A percentile compares a stretch with the other conserved stretches of the same genome.
phyloP scores from a whole-genome alignment of 371 early-diverging fungal genomes.

The Blastocladiella emersonii region DNA sequence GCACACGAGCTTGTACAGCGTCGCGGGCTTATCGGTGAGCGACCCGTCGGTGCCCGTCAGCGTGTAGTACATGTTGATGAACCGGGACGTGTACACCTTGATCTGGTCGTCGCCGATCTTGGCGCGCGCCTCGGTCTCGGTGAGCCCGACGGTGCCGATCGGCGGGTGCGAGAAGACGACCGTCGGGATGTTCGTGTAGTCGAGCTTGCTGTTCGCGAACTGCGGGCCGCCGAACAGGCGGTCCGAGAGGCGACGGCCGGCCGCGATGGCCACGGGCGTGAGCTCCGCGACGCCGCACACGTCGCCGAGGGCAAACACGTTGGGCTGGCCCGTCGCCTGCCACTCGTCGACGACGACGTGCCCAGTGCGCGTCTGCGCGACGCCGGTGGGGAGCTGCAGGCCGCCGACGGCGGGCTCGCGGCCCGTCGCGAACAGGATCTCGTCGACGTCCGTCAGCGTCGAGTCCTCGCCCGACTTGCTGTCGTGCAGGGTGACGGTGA shows the following conservation, averaged over 20 bases:
- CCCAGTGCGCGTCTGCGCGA: slow-evolving; percentile 31
- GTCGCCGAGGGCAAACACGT: slow-evolving; percentile 88
- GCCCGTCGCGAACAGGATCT: slow-evolving; percentile 75
- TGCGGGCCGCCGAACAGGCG: slow-evolving; percentile 72
- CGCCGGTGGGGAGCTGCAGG: slow-evolving; percentile 51
- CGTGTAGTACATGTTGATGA: slow-evolving; percentile 83
- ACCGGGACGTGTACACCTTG: slow-evolving; percentile 70
- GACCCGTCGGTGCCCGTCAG: slow-evolving; percentile 38
- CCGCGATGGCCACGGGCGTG: slow-evolving; percentile 66
- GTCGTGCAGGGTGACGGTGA: slow-evolving; percentile 24
- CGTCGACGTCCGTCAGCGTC: slow-evolving; percentile 15
- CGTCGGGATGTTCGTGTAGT: slow-evolving; percentile 86
- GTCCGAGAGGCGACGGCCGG: slow-evolving; percentile 83
- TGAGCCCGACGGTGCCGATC: slow-evolving; percentile 69
- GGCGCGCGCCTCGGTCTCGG: slow-evolving; percentile 64
- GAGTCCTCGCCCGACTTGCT: slow-evolving; percentile 19
- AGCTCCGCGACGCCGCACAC: slow-evolving; percentile 81
- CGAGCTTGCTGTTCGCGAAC: slow-evolving; percentile 54
- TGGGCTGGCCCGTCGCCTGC: slow-evolving; percentile 58
- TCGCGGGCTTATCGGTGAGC: slow-evolving; percentile 57
- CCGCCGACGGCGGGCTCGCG: slow-evolving; percentile 57
- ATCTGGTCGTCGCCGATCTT: slow-evolving; percentile 63
- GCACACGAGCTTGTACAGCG: slow-evolving; percentile 77
- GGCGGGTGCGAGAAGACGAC: slow-evolving; percentile 95
- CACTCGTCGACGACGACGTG: slow-evolving; percentile 67